phyloP scores from a whole-genome alignment of 257 asterid species.

The Solanum bukasovii region DNA sequence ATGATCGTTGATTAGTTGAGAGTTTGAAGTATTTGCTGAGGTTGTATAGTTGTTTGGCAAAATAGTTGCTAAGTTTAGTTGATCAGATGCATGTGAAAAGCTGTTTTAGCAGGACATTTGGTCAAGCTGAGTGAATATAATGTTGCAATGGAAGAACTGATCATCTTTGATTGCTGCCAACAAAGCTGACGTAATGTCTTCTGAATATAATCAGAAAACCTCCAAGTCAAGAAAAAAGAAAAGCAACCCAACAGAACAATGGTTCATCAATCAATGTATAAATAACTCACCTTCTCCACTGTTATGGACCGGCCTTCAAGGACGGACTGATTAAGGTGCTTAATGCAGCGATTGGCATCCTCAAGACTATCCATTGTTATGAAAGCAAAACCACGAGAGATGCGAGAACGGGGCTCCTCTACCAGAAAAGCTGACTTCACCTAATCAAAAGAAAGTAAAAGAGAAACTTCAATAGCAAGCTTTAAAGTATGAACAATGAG shows the following conservation, averaged over 20 bases:
- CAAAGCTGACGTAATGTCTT: conserved; percentile 88
- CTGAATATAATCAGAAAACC: conserved; percentile 97
- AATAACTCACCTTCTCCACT: conserved; percentile 39
- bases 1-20: conserved; percentile 94
- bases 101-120: conserved; percentile 83
- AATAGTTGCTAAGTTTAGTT: conserved; percentile 82
- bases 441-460: not conserved
- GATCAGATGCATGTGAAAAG: conserved; percentile 92
- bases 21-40: conserved; percentile 86
- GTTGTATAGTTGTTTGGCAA: conserved; percentile 93
- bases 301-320: conserved; percentile 83
- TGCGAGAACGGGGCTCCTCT: conserved; percentile 85
- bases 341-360: conserved; percentile 85
- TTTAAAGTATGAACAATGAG: not conserved
- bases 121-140: conserved; percentile 40
- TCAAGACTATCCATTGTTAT: conserved; percentile 71
- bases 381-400: conserved; percentile 96
- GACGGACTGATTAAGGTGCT: conserved; percentile 87
- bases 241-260: conserved; percentile 26
- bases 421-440: conserved; percentile 28
- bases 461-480: not conserved
- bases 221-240: conserved; percentile 64
- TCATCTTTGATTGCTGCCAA: conserved; percentile 98
- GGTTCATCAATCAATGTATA: conserved; percentile 19
- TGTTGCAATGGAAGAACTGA: conserved; percentile 95